These are phyloP conservation scores for Hanseniaspora taiwanica DNA, from an alignment of 805 yeast genomes.

Conservation along the genomic window DNA sequence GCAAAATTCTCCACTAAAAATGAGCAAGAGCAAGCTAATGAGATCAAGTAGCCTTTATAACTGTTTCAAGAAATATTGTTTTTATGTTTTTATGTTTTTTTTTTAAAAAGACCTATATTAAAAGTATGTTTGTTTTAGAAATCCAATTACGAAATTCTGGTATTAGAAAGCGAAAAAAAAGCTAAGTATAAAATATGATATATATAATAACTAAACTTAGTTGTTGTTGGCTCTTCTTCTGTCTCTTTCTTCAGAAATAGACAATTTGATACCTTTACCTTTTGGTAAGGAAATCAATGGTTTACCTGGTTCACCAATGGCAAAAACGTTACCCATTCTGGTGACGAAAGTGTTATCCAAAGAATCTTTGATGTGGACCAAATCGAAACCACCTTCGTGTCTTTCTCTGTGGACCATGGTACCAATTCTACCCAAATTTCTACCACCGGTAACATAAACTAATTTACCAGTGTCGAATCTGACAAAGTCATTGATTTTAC, in stretches of 20 bases:
- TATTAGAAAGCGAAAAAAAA: no score
- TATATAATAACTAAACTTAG: background rate
- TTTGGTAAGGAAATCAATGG: constrained; percentile 92
- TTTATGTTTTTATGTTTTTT: no score
- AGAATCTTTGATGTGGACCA: constrained; percentile 91
- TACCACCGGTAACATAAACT: constrained; percentile 94
- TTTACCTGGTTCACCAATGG: constrained; percentile 91
- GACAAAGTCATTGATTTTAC: constrained; percentile 82
- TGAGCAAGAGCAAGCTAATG: no score
- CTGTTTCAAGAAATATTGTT: no score
- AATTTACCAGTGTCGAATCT: constrained; percentile 87
- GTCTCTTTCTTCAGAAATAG: constrained; percentile 97
- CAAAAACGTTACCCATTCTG: constrained; percentile 85
- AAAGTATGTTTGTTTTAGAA: no score
- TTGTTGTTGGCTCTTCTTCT: constrained; percentile 63
- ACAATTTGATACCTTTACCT: constrained; percentile 97
- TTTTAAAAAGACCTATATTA: no score
- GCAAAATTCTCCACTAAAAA: constrained; percentile 3
- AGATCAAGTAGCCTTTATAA: no score
- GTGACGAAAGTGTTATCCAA: constrained; percentile 92
- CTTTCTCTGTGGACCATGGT: constrained; percentile 90
- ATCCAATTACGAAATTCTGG: no score
- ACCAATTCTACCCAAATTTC: constrained; percentile 97
- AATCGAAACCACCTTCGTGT: constrained; percentile 97
- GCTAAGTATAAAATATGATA: no score